Base-by-base conservation (phyloP, 176 grass and related monocot species). In the Urochloa ruziziensis region DNA sequence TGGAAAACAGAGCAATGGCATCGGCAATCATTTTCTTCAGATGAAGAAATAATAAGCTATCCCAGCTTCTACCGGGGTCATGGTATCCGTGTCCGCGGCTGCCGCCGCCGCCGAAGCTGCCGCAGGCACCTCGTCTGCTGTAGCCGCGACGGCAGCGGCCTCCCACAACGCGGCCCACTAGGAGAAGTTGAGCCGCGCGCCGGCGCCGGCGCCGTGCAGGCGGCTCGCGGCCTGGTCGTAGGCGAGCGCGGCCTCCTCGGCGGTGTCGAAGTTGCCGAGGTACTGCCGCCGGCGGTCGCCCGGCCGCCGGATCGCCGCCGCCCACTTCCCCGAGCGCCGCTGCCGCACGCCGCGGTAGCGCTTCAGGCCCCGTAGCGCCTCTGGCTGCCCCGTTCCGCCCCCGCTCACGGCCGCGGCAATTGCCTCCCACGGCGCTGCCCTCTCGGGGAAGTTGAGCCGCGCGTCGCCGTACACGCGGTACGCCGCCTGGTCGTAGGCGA, bases 211-310 rank as follows among this genome's bases (percentile, higher is more conserved):
- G 7, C 57, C 57, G 25, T 60, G 12, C 57, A 28, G 2, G 10
- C 10, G n/a, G 24, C 4, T 28, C 15, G 91, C 94, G 49, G 88
- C 91, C 80, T 92, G 90, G 88, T 94, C 91, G 85, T 94, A 90
- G 36, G 88, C 91, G 37, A 86, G 89, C 52, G 93, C 97, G 34
- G 97, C 97, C 32, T 88, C 93, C 85, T 96, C 93, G 36, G 93
- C 93, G 27, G 91, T 92, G 87, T 99, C 85, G 75, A 94, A 99
- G 49, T 93, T 96, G 14, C 97, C 97, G 34, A 99, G 93, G 91
- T 34, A 64, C 1, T 8, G 29, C 29, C 61, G 61, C 15, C 34
- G 16, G 61, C 61, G 61, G 28, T 8, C 61, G 14, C 60, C 14
- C 14, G 27, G 15, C 25, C n/a, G 57, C 57, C n/a, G 57, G 57